These are phyloP conservation scores for Camellia oleifera DNA, from an alignment of 179 eudicot species.

Conservation along the genomic window DNA sequence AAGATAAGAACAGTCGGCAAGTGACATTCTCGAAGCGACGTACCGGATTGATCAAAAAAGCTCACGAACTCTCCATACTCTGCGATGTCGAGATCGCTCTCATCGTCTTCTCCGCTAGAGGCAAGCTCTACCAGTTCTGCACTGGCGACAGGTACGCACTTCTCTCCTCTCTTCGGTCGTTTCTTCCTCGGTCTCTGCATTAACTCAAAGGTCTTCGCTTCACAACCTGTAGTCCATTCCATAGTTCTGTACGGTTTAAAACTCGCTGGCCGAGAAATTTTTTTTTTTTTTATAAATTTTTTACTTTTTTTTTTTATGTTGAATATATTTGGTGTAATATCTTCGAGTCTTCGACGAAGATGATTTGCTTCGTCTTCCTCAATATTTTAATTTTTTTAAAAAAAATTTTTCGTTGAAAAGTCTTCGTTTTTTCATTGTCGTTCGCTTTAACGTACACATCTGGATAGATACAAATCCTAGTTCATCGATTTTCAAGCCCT, in stretches of 20 bases:
- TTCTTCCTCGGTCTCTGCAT: not conserved
- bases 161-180: not conserved
- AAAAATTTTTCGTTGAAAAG: not conserved
- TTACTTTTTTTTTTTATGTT: not conserved
- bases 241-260: no score
- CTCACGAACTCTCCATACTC: constrained; percentile 21
- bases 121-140: constrained; percentile 15
- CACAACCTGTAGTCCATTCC: no score
- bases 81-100: constrained; percentile 20
- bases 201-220: not conserved
- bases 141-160: constrained; percentile 20
- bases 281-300: no score
- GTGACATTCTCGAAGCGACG: constrained; percentile 24
- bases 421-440: not conserved
- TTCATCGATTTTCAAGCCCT: not conserved
- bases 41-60: constrained; percentile 21
- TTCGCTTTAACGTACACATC: not conserved
- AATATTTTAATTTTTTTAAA: not conserved
- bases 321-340: not conserved
- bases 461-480: not conserved
- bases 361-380: not conserved
- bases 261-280: no score
- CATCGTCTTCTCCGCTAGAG: constrained; percentile 18
- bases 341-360: not conserved
- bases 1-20: constrained; percentile 17